Evolutionary conservation across 495 filamentous ascomycete genomes (phyloP).

Genomic region (Melanomma pulvis-pyrius): DNA sequence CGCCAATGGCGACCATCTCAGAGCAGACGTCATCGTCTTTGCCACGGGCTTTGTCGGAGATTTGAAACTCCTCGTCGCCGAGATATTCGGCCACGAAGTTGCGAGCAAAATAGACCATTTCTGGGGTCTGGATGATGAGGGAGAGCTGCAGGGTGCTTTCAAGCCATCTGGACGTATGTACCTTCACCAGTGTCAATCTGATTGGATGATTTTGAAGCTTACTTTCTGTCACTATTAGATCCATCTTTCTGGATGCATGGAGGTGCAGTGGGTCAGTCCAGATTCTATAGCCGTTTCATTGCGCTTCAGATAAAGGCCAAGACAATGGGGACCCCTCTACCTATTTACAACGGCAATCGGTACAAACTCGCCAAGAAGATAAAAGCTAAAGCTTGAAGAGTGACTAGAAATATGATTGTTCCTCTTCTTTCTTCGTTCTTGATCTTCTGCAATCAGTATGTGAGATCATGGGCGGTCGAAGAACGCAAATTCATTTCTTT

Average conservation of each 20-base stretch:
- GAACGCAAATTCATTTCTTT: no score
- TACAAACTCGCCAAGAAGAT: no score
- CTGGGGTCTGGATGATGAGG: slow-evolving; percentile 48
- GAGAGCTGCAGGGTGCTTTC: slow-evolving; percentile 44
- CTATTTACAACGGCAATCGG: background rate
- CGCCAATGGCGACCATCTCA: slow-evolving; percentile 44
- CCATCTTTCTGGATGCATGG: slow-evolving; percentile 49
- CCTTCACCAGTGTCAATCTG: background rate
- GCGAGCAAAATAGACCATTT: slow-evolving; percentile 46
- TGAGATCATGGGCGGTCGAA: no score
- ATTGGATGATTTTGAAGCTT: background rate
- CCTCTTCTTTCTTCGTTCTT: no score
- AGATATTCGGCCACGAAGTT: slow-evolving; percentile 43
- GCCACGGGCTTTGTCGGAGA: slow-evolving; percentile 48
- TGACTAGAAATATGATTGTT: no score
- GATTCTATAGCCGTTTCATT: slow-evolving; percentile 47
- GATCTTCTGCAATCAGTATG: no score
- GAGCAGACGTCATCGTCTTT: slow-evolving; percentile 48
- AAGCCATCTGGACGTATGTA: slow-evolving; percentile 1
- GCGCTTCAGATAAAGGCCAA: slow-evolving; percentile 29
- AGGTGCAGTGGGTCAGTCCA: slow-evolving; percentile 43
- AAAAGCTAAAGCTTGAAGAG: no score
- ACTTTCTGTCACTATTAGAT: no score
- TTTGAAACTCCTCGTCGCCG: slow-evolving; percentile 32
- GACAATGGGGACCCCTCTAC: background rate